A percentile compares a stretch with the other conserved stretches of the same genome.
Conservation (phyloP, 2,329 filamentous ascomycete species). For the Colletotrichum spaethianum region DNA sequence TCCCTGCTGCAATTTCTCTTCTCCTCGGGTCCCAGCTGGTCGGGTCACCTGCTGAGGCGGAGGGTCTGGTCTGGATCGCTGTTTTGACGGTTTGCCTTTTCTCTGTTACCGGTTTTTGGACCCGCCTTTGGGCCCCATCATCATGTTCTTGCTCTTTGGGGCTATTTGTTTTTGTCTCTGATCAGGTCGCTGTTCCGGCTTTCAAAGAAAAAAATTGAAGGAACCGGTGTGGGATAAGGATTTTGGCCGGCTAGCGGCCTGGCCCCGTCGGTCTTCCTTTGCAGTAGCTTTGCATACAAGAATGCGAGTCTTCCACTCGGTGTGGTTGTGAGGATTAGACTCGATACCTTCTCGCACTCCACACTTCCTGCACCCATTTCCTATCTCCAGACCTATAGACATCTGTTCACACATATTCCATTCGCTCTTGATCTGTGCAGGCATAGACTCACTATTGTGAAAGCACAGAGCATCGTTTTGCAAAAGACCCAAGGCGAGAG, state of each 20-base stretch:
- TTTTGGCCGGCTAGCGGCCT: constrained; percentile 1
- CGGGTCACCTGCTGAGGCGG: constrained; percentile 23
- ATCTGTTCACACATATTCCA: constrained; percentile 1
- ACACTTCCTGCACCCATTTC: neutral
- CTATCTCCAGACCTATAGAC: constrained; percentile 19
- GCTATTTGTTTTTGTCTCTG: constrained; percentile 27
- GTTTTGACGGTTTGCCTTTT: constrained; percentile 22
- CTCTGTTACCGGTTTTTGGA: neutral
- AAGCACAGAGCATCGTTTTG: constrained; percentile 5
- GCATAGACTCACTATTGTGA: constrained; percentile 19
- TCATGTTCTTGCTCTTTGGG: constrained; percentile 3
- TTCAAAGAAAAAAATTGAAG: constrained; percentile 26
- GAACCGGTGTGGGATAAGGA: neutral
- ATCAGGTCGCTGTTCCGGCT: constrained; percentile 18
- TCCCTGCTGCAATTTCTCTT: constrained; percentile 16
- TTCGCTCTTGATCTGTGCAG: constrained; percentile 33
- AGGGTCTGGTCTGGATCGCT: constrained; percentile 21
- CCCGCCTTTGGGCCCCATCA: neutral
- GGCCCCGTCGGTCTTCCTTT: constrained; percentile 3
- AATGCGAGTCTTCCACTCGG: constrained; percentile 6
- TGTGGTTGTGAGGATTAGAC: neutral
- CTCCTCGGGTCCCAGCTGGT: constrained; percentile 20
- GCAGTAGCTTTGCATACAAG: constrained; percentile 16
- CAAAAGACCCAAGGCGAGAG: neutral
- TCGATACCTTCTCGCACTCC: neutral